Conservation (phyloP, 2,329 filamentous ascomycete species). For the Cyphellophora attinorum region DNA sequence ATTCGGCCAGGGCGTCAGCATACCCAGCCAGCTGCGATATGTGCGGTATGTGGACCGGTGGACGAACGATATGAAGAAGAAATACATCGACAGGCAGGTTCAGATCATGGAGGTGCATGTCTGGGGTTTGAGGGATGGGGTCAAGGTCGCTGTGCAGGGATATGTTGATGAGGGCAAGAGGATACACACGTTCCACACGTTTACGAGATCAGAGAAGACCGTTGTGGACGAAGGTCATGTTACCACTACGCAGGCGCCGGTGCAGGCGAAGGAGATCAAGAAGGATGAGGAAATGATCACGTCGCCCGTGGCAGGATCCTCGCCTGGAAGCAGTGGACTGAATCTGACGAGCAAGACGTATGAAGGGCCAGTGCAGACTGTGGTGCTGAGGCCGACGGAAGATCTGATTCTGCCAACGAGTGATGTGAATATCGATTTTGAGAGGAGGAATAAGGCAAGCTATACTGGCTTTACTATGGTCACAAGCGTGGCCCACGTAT, state of each 20-base stretch:
- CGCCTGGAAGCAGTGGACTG: conserved; percentile 16
- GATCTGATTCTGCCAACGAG: conserved; percentile 66
- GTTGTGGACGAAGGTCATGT: conserved; percentile 43
- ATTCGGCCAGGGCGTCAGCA: conserved; percentile 84
- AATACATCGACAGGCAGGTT: conserved; percentile 71
- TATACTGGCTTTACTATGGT: conserved; percentile 78
- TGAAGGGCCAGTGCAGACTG: conserved; percentile 57
- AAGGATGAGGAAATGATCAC: conserved; percentile 12
- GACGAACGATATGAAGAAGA: conserved; percentile 60
- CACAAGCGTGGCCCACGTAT: conserved; percentile 85
- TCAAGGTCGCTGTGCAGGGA: conserved; percentile 77
- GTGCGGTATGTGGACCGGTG: conserved; percentile 82
- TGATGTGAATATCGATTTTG: conserved; percentile 84
- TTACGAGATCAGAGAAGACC: conserved; percentile 59
- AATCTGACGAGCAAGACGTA: conserved; percentile 24
- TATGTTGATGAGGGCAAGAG: conserved; percentile 81
- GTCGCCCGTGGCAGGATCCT: conserved; percentile 11
- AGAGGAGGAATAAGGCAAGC: conserved; percentile 70
- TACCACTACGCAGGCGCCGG: conserved; percentile 1
- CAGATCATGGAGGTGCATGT: conserved; percentile 84
- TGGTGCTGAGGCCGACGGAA: conserved; percentile 64
- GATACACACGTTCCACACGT: conserved; percentile 76
- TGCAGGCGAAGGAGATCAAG: conserved; percentile 3
- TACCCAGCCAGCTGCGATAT: conserved; percentile 84
- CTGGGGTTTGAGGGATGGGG: conserved; percentile 79